phyloP scores from a whole-genome alignment of 257 asterid genomes.

The Lavandula angustifolia region DNA sequence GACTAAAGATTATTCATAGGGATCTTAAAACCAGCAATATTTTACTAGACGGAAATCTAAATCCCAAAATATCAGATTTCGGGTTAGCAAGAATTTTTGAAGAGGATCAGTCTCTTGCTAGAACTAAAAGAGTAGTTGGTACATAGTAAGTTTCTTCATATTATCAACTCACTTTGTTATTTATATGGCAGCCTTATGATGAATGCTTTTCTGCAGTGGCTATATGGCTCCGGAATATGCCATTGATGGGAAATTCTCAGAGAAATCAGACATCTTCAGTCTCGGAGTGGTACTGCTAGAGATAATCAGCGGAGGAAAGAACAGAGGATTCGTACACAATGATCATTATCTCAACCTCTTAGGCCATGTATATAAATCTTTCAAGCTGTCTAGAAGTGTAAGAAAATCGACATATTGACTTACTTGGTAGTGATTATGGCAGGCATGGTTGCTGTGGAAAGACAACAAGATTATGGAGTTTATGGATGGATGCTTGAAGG shows the following conservation, averaged over 20 bases:
- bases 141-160: conserved; percentile 41
- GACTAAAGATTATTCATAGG: conserved; percentile 48
- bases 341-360: conserved; percentile 40
- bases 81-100: conserved; percentile 49
- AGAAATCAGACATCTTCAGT: conserved; percentile 48
- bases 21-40: conserved; percentile 59
- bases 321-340: conserved; percentile 34
- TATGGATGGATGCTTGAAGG: conserved; percentile 37
- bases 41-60: conserved; percentile 38
- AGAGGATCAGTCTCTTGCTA: conserved; percentile 34
- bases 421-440: background rate
- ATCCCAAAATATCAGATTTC: conserved; percentile 53
- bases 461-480: conserved; percentile 32
- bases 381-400: background rate
- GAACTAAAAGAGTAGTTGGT: conserved; percentile 48
- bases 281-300: conserved; percentile 51
- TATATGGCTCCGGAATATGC: conserved; percentile 61
- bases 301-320: conserved; percentile 48
- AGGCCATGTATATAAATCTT: conserved; percentile 37
- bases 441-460: conserved; percentile 55
- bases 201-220: conserved; percentile 39
- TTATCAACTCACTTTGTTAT: background rate
- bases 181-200: background rate
- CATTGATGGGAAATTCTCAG: conserved; percentile 43
- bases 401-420: background rate